Percentiles rank a stretch among this genome's conserved stretches.
Conservation (phyloP, 306 rosid species). For the Rubus idaeus region DNA sequence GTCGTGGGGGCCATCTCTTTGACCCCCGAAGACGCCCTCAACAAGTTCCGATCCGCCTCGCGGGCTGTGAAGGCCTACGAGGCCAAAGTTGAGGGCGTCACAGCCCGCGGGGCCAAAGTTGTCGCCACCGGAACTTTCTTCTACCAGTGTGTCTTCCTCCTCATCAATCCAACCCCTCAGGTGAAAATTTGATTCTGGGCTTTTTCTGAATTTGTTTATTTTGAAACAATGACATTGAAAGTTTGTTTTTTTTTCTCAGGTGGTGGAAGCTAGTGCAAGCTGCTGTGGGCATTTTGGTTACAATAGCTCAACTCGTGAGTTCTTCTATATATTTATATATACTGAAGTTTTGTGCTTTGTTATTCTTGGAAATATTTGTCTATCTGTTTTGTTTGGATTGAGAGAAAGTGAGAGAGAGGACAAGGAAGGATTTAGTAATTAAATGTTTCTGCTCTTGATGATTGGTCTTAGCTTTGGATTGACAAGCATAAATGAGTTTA, state of each 20-base stretch:
- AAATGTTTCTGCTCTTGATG: not conserved
- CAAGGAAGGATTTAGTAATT: not conserved
- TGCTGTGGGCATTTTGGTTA: slow-evolving; percentile 57
- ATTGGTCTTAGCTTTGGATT: not conserved
- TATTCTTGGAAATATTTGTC: not conserved
- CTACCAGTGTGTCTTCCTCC: slow-evolving; percentile 77
- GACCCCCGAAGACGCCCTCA: slow-evolving; percentile 57
- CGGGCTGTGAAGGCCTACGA: slow-evolving; percentile 49
- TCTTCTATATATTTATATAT: not conserved
- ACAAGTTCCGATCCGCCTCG: slow-evolving; percentile 54
- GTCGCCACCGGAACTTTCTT: slow-evolving; percentile 68
- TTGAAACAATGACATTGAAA: not conserved
- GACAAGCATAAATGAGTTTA: not conserved
- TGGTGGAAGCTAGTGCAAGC: slow-evolving; percentile 51
- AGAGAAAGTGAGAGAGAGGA: not conserved
- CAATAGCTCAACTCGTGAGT: slow-evolving; percentile 52
- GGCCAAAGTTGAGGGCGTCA: slow-evolving; percentile 59
- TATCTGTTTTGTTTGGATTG: not conserved
- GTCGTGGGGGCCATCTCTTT: slow-evolving; percentile 69
- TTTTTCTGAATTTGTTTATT: not conserved
- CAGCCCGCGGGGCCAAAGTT: slow-evolving; percentile 50
- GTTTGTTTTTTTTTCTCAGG: slow-evolving; percentile 32
- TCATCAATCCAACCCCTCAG: slow-evolving; percentile 59
- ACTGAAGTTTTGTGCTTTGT: not conserved
- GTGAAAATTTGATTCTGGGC: slow-evolving; percentile 21